Evolutionary conservation across 2,329 filamentous ascomycete genomes (phyloP).

Genomic region (Sodiomyces alkalinus): DNA sequence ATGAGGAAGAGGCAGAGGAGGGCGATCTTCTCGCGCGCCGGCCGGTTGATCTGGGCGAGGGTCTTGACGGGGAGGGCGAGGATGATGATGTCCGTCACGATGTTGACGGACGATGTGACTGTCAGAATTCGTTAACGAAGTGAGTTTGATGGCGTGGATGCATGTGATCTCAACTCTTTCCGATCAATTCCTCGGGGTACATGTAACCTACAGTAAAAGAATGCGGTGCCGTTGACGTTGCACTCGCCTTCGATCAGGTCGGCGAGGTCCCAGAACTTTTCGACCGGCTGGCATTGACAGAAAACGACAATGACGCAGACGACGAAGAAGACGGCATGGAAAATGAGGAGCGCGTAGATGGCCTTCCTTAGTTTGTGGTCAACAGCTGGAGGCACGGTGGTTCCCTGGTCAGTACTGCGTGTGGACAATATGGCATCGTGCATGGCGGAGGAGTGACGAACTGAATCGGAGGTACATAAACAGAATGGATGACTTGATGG

Average conservation of each 20-base stretch:
- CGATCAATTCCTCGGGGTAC: too few relatives aligned
- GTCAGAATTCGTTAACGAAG: too few relatives aligned
- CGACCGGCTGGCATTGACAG: slow-evolving; percentile 24
- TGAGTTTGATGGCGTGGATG: too few relatives aligned
- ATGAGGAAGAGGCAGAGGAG: slow-evolving; percentile 27
- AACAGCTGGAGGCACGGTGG: slow-evolving; percentile 8
- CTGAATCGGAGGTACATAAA: slow-evolving; percentile 30
- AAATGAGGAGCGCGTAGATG: slow-evolving; percentile 18
- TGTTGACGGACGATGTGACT: slow-evolving; percentile 28
- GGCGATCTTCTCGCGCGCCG: slow-evolving; percentile 31
- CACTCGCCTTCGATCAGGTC: slow-evolving; percentile 17
- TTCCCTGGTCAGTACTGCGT: too few relatives aligned
- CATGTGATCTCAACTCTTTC: too few relatives aligned
- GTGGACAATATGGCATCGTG: too few relatives aligned
- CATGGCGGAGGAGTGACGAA: slow-evolving; percentile 12
- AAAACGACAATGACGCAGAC: slow-evolving; percentile 22
- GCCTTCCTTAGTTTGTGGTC: slow-evolving; percentile 13
- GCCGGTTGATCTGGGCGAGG: slow-evolving; percentile 28
- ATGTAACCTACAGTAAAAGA: slow-evolving; percentile 22
- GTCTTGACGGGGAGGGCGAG: slow-evolving; percentile 27
- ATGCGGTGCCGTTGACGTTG: slow-evolving; percentile 21
- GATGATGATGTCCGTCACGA: slow-evolving; percentile 29
- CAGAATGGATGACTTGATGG: slow-evolving; percentile 28
- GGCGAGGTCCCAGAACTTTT: slow-evolving; percentile 24
- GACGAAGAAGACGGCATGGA: slow-evolving; percentile 24